A percentile compares a stretch with the other conserved stretches of the same genome.
These are phyloP conservation scores for Berkeleyomyces rouxiae DNA, from an alignment of 2,329 filamentous ascomycete species.

Conservation along the genomic window DNA sequence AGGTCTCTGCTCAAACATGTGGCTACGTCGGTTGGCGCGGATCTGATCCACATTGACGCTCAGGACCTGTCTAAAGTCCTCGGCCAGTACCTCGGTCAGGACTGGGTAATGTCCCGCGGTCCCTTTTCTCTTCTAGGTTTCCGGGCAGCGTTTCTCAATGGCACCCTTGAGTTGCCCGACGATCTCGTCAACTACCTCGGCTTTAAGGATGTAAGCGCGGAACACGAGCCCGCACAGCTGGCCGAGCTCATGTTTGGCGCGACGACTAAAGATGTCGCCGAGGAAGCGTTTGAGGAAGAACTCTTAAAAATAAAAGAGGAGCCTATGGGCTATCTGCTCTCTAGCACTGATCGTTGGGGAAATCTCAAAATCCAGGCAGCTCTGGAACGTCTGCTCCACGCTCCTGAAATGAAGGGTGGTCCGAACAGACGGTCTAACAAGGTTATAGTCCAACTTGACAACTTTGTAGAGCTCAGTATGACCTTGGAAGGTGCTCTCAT, in stretches of 20 bases:
- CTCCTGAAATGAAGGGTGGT: slow-evolving; percentile 25
- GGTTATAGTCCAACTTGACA: slow-evolving; percentile 62
- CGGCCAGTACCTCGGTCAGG: slow-evolving; percentile 52
- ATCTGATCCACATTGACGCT: slow-evolving; percentile 52
- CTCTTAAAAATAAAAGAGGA: slow-evolving; percentile 27
- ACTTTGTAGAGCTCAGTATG: slow-evolving; percentile 62
- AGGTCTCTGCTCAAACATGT: slow-evolving; percentile 42
- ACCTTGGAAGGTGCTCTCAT: slow-evolving; percentile 53
- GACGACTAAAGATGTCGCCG: slow-evolving; percentile 7
- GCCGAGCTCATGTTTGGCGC: slow-evolving; percentile 10
- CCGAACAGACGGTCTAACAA: slow-evolving; percentile 23
- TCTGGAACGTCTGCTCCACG: slow-evolving; percentile 38
- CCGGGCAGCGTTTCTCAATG: slow-evolving; percentile 36
- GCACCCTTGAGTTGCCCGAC: slow-evolving; percentile 25
- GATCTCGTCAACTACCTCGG: slow-evolving; percentile 18
- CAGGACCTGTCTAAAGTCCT: slow-evolving; percentile 53
- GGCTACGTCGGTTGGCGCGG: slow-evolving; percentile 43
- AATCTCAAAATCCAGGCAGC: slow-evolving; percentile 43
- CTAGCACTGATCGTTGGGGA: slow-evolving; percentile 37
- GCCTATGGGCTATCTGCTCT: slow-evolving; percentile 18
- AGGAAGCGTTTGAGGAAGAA: slow-evolving; percentile 26
- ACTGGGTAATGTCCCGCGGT: slow-evolving; percentile 31
- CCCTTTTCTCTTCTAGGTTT: slow-evolving; percentile 39
- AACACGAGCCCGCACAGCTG: slow-evolving; percentile 18
- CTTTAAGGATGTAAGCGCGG: slow-evolving; percentile 17